These are phyloP conservation scores for Phyllosticta capitalensis DNA, from an alignment of 2,329 filamentous ascomycete species.

Conservation along the genomic window DNA sequence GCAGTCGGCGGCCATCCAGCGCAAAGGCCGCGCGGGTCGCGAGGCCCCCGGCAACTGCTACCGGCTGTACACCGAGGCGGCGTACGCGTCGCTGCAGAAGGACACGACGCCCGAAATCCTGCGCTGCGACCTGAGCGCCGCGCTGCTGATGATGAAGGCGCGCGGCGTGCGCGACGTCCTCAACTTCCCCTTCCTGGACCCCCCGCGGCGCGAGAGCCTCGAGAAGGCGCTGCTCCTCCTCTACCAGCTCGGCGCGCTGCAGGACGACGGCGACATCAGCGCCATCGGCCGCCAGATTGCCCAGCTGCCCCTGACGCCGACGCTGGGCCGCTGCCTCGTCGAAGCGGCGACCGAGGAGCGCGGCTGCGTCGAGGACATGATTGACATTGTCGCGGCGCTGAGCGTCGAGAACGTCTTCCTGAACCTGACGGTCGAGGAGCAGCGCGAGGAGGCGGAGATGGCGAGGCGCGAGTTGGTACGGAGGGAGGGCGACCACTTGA, in stretches of 20 bases:
- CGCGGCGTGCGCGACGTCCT: constrained; percentile 75
- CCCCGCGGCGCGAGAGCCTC: constrained; percentile 65
- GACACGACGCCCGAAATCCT: constrained; percentile 82
- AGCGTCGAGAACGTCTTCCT: constrained; percentile 56
- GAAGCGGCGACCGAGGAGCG: constrained; percentile 62
- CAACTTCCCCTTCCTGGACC: constrained; percentile 75
- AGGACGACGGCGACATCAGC: constrained; percentile 64
- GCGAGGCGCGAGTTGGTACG: constrained; percentile 48
- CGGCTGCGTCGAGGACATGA: constrained; percentile 68
- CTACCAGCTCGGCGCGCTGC: constrained; percentile 66
- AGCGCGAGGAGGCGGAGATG: constrained; percentile 47
- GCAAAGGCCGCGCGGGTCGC: constrained; percentile 84
- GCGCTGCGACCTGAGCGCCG: constrained; percentile 76
- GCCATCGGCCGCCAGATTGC: constrained; percentile 67
- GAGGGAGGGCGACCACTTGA: constrained; percentile 55
- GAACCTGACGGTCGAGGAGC: constrained; percentile 50
- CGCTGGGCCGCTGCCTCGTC: constrained; percentile 72
- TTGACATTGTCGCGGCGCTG: constrained; percentile 69
- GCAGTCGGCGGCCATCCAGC: constrained; percentile 84
- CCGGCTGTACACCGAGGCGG: constrained; percentile 73
- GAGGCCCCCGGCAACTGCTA: constrained; percentile 87
- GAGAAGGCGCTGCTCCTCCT: constrained; percentile 76
- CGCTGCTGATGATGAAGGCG: constrained; percentile 87
- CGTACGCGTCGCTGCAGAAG: constrained; percentile 60
- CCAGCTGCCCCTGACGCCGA: constrained; percentile 70